Evolutionary conservation across 2,329 filamentous ascomycete genomes (phyloP), one percentile per base, ranked within the genome.

Genomic region (Setomelanomma holmii): DNA sequence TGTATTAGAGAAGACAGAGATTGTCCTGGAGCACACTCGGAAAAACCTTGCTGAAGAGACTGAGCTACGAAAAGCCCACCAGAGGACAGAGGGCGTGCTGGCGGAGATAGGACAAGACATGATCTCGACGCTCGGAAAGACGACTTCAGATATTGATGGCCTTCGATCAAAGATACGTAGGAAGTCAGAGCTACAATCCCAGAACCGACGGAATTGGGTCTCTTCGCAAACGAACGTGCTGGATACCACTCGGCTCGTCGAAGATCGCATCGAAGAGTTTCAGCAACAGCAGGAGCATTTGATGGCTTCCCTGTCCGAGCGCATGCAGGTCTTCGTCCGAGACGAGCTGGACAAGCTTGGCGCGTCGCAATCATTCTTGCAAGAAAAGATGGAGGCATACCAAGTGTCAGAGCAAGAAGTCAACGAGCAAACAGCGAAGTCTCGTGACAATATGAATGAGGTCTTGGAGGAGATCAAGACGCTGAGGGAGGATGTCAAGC

Each of bases 391-490:
- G 7, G 77, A 82, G 6, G 81, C 82, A 0, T 91, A 96, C 63
- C 81, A 86, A 34, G 79, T 82, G 16, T 90, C 89, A 0, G 87
- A 88, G 71, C 79, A 81, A 44, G 84, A 89, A 61, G 82, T 96
- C 14, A 82, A 89, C 47, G 79, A 84, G 36, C 87, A 89, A 65
- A 89, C 87, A 49, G 80, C 83, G 20, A 80, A 82, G 56, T 89
- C 91, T 2, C 90, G 89, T 66, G 86, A 93, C 41, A 89, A 93
- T 50, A 92, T 97, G 90, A 93, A 97, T 64, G 80, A 85, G n/a
- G 88, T 96, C 1, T 81, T 99, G 8, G 90, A 95, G 66, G 93
- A 96, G 71, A 96, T 98, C 72, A 93, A 93, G 71, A 86, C 85
- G n/a, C 82, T 98, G 20, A 86, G 93, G 19, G 90, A 96, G 71